A percentile compares a stretch with the other conserved stretches of the same genome.
These are phyloP conservation scores for Chaetoceros muelleri DNA, from an alignment of 108 stramenopile species.

Conservation along the genomic window DNA sequence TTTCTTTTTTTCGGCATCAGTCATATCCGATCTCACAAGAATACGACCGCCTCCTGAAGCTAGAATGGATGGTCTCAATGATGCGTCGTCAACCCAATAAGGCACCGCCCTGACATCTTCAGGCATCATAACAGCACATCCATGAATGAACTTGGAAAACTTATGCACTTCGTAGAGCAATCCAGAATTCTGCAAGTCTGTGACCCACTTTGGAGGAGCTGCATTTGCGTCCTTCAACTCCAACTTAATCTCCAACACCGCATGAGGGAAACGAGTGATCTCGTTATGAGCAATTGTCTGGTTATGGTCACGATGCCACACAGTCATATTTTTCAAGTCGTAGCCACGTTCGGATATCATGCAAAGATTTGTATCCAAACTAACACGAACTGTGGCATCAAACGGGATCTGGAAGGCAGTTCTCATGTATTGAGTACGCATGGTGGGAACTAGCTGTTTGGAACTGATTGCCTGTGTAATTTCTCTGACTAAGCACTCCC, in stretches of 20 bases:
- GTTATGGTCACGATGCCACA: slow-evolving; percentile 87
- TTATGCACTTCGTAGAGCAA: slow-evolving; percentile 91
- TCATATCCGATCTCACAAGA: slow-evolving; percentile 36
- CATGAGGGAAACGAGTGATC: slow-evolving; percentile 93
- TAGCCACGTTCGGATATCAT: slow-evolving; percentile 95
- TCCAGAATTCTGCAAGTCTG: slow-evolving; percentile 81
- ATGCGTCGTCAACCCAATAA: slow-evolving; percentile 95
- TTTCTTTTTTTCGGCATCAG: slow-evolving; percentile 1
- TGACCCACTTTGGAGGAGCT: slow-evolving; percentile 88
- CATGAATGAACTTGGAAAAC: slow-evolving; percentile 88
- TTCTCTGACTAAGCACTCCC: slow-evolving; percentile 81
- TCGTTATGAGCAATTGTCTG: slow-evolving; percentile 69
- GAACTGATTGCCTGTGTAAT: slow-evolving; percentile 77
- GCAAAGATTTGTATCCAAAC: slow-evolving; percentile 91
- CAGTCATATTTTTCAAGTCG: slow-evolving; percentile 71
- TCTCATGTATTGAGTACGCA: slow-evolving; percentile 94
- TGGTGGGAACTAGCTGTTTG: slow-evolving; percentile 92
- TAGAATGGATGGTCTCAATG: slow-evolving; percentile 81
- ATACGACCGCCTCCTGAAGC: slow-evolving; percentile 64
- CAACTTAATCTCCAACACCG: slow-evolving; percentile 93
- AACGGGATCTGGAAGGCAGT: slow-evolving; percentile 97
- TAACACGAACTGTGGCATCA: slow-evolving; percentile 92
- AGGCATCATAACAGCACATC: slow-evolving; percentile 85
- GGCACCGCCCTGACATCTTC: slow-evolving; percentile 90
- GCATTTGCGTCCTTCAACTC: slow-evolving; percentile 79